phyloP scores from a whole-genome alignment of 768 basidiomycete species.

The Wakefieldia striispora region DNA sequence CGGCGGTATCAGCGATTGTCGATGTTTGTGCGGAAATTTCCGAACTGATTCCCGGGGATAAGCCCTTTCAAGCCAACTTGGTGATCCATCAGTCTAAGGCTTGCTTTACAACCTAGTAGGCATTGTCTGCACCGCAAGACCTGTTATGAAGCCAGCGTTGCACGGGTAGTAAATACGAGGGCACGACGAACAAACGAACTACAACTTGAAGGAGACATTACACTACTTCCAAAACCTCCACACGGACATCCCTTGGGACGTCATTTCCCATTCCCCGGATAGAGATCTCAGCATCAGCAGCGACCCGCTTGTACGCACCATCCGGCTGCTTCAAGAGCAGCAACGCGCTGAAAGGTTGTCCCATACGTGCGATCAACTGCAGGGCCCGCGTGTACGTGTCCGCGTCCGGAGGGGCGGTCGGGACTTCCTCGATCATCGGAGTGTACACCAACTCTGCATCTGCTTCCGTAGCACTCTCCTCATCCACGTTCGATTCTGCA shows the following conservation, averaged over 20 bases:
- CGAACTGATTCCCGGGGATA: too few species aligned
- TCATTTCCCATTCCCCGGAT: background rate
- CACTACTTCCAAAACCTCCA: constrained; percentile 3
- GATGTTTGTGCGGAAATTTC: too few species aligned
- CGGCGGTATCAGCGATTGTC: too few species aligned
- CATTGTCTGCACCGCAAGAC: too few species aligned
- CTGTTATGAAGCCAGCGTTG: too few species aligned
- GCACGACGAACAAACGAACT: too few species aligned
- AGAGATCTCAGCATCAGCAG: constrained; percentile 3
- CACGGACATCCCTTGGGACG: background rate
- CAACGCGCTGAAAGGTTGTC: constrained; percentile 3
- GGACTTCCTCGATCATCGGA: background rate
- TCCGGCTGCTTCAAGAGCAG: constrained; percentile 2
- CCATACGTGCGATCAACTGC: constrained; percentile 3
- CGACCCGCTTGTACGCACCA: constrained; percentile 5
- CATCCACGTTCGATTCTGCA: background rate
- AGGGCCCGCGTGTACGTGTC: constrained; percentile 1
- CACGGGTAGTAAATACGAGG: too few species aligned
- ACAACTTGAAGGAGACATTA: too few species aligned
- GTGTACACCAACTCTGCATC: background rate
- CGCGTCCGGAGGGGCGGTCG: background rate
- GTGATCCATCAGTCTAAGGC: too few species aligned
- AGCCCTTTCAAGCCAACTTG: too few species aligned
- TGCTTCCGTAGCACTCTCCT: background rate
- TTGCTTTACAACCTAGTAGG: too few species aligned